phyloP scores from a whole-genome alignment of 257 asterid genomes.

The Rhazya stricta region DNA sequence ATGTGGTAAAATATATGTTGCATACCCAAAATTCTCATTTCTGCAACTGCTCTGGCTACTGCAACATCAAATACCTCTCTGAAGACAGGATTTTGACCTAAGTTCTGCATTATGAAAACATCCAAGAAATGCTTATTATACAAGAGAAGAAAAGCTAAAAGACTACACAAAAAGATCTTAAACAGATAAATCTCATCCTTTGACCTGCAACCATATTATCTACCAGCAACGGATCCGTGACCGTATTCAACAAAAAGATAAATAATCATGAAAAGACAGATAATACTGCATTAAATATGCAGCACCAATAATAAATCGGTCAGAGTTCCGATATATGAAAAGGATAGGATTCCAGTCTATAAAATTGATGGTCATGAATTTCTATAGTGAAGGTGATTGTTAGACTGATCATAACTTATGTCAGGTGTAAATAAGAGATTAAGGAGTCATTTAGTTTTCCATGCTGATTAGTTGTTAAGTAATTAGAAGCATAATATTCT shows the following conservation, averaged over 20 bases:
- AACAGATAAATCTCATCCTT: neutral
- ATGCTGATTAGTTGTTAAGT: too few relatives aligned
- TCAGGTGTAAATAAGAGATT: too few relatives aligned
- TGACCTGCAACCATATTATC: neutral
- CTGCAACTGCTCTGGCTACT: conserved; percentile 97
- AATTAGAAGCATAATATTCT: too few relatives aligned
- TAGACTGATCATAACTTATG: too few relatives aligned
- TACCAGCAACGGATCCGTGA: neutral
- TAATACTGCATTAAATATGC: neutral
- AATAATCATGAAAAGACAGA: neutral
- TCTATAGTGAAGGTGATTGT: neutral
- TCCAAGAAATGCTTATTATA: conserved; percentile 21
- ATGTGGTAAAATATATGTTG: neutral
- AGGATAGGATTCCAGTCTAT: neutral
- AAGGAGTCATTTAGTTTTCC: too few relatives aligned
- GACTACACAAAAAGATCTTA: neutral
- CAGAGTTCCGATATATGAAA: neutral
- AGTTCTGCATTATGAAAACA: conserved; percentile 48
- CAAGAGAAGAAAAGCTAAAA: conserved; percentile 13
- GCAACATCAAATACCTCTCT: conserved; percentile 85
- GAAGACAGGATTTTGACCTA: conserved; percentile 57
- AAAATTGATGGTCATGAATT: neutral
- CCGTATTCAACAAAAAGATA: neutral
- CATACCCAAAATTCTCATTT: conserved; percentile 80
- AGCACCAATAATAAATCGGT: neutral